Evolutionary conservation across 106 monocot genomes (phyloP).

Genomic region (Iris macrosiphon): DNA sequence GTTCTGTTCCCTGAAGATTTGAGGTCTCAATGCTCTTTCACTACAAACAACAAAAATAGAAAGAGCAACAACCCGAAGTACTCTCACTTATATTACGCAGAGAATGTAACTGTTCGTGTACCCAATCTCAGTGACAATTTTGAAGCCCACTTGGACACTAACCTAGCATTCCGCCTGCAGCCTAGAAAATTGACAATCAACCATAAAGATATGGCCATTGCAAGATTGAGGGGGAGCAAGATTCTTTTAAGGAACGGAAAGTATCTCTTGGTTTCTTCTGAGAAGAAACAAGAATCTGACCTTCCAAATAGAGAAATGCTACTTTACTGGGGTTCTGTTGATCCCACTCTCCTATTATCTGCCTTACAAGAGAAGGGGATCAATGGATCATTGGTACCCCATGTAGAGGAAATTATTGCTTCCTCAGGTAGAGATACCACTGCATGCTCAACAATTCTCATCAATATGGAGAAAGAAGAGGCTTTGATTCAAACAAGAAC

Average conservation of each 20-base stretch:
- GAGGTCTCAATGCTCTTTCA: constrained; percentile 7
- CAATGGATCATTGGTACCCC: constrained; percentile 16
- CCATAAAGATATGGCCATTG: constrained; percentile 37
- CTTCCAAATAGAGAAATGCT: constrained; percentile 6
- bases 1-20: constrained; percentile 50
- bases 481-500: constrained; percentile 29
- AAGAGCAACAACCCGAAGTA: neutral
- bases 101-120: constrained; percentile 18
- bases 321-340: constrained; percentile 34
- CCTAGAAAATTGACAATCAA: constrained; percentile 28
- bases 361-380: constrained; percentile 33
- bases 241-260: constrained; percentile 37
- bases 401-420: neutral
- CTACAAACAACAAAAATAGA: neutral
- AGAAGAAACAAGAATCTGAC: neutral
- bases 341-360: constrained; percentile 17
- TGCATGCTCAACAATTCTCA: constrained; percentile 4
- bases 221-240: constrained; percentile 39
- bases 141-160: constrained; percentile 23
- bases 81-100: constrained; percentile 33
- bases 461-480: constrained; percentile 3
- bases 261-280: constrained; percentile 19
- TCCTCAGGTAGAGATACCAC: neutral
- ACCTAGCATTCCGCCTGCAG: constrained; percentile 36
- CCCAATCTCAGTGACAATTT: constrained; percentile 23